phyloP scores from a whole-genome alignment of 1,139 yeast genomes.

The Yamadazyma oceani region DNA sequence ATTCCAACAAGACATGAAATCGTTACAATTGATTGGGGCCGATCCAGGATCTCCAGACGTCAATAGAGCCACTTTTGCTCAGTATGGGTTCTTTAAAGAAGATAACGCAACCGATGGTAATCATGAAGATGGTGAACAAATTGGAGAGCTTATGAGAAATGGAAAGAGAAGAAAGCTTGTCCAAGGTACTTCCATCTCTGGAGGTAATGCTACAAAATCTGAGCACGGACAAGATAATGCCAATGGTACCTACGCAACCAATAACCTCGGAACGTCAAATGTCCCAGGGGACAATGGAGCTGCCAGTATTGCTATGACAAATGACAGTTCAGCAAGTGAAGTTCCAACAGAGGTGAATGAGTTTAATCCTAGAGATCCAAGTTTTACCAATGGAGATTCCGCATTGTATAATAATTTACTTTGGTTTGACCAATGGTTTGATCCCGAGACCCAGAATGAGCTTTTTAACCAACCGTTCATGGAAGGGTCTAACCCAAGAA shows the following conservation, averaged over 20 bases:
- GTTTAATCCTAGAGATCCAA: slow-evolving; percentile 11
- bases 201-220: too few relatives aligned
- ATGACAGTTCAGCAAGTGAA: neutral
- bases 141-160: slow-evolving; percentile 16
- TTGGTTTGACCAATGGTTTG: slow-evolving; percentile 59
- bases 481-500: too few relatives aligned
- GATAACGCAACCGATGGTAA: slow-evolving; percentile 7
- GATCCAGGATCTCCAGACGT: slow-evolving; percentile 60
- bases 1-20: slow-evolving; percentile 40
- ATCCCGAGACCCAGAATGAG: slow-evolving; percentile 11
- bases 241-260: too few relatives aligned
- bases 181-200: too few relatives aligned
- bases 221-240: too few relatives aligned
- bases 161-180: slow-evolving; percentile 7
- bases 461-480: neutral
- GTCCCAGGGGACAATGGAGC: too few relatives aligned
- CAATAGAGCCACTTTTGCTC: slow-evolving; percentile 49
- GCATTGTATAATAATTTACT: slow-evolving; percentile 32
- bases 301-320: neutral
- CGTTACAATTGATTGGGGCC: slow-evolving; percentile 44
- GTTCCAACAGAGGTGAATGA: slow-evolving; percentile 1
- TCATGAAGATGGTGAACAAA: slow-evolving; percentile 14
- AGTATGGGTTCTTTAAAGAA: slow-evolving; percentile 33
- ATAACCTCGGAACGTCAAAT: too few relatives aligned
- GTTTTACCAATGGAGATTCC: slow-evolving; percentile 6